Percentiles rank a stretch among this genome's conserved stretches.
Conservation (phyloP, 2,329 filamentous ascomycete species). For the Geoglossum cookeanum region DNA sequence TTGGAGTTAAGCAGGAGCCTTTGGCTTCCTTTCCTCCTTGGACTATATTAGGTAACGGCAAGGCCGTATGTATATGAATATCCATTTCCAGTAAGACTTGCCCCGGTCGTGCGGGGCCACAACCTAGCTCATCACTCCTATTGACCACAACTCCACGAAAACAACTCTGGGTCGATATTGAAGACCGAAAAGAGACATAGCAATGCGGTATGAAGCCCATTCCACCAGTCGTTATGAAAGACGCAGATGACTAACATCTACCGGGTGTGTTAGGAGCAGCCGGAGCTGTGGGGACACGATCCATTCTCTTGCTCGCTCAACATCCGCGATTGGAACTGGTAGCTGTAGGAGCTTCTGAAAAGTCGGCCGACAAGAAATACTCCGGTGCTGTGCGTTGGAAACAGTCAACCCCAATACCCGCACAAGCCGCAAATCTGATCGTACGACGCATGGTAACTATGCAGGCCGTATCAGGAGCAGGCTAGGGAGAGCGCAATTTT, state of each 20-base stretch:
- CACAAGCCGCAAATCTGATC: slow-evolving; percentile 55
- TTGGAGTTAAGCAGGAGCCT: too few relatives aligned
- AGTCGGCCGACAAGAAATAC: slow-evolving; percentile 86
- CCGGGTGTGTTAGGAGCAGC: slow-evolving; percentile 66
- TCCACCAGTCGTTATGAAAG: background rate
- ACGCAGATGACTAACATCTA: background rate
- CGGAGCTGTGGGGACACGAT: slow-evolving; percentile 85
- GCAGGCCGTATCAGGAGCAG: too few relatives aligned
- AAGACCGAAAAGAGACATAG: background rate
- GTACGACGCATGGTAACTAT: too few relatives aligned
- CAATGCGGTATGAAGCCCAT: background rate
- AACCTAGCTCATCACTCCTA: too few relatives aligned
- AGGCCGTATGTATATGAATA: too few relatives aligned
- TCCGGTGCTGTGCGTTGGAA: slow-evolving; percentile 91
- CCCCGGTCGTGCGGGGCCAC: too few relatives aligned
- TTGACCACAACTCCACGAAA: too few relatives aligned
- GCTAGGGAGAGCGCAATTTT: slow-evolving; percentile 73
- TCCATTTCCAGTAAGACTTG: too few relatives aligned
- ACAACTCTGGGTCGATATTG: background rate
- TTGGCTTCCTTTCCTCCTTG: too few relatives aligned
- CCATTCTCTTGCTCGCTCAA: slow-evolving; percentile 76
- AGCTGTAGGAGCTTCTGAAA: slow-evolving; percentile 72
- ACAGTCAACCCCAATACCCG: slow-evolving; percentile 66
- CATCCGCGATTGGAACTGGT: slow-evolving; percentile 77
- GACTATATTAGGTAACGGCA: too few relatives aligned